Conservation (phyloP, 495 filamentous ascomycete species). For the Opeltia flavorubescens region DNA sequence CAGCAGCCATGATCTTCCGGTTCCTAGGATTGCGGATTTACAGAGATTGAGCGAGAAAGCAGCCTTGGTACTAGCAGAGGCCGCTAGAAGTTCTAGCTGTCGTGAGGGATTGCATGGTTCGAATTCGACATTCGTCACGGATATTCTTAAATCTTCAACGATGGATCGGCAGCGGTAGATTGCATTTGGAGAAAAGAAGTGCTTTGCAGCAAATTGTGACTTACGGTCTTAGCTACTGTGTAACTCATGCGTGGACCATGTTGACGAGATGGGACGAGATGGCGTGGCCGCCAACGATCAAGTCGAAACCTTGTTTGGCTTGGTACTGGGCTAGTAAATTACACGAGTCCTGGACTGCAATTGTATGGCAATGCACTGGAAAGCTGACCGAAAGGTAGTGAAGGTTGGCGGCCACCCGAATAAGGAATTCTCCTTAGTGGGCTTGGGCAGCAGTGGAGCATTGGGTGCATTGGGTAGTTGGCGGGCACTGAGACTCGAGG, state of each 20-base stretch:
- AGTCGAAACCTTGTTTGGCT: background rate
- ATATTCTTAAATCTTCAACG: conserved; percentile 33
- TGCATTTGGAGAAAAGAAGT: background rate
- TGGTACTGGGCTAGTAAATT: background rate
- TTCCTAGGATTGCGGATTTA: conserved; percentile 36
- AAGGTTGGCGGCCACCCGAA: background rate
- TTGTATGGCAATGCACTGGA: background rate
- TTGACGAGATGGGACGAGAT: background rate
- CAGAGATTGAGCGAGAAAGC: conserved; percentile 57
- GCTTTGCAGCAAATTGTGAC: background rate
- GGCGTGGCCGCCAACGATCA: background rate
- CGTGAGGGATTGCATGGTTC: conserved; percentile 55
- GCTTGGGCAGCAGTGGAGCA: conserved; percentile 1
- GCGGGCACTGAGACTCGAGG: background rate
- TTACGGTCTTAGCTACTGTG: too few relatives aligned
- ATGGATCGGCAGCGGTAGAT: background rate
- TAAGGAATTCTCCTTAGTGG: too few relatives aligned
- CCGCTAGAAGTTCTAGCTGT: conserved; percentile 51
- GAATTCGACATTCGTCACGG: conserved; percentile 66
- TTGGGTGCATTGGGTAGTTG: background rate
- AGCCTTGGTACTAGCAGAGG: conserved; percentile 58
- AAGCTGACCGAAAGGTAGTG: background rate
- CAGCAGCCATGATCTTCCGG: conserved; percentile 3
- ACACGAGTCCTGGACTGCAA: too few relatives aligned
- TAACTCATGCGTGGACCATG: background rate